Evolutionary conservation across 1,284 basidiomycete species (phyloP), one percentile per base, ranked within the genome.

Genomic region (Rhizopogon parksii): DNA sequence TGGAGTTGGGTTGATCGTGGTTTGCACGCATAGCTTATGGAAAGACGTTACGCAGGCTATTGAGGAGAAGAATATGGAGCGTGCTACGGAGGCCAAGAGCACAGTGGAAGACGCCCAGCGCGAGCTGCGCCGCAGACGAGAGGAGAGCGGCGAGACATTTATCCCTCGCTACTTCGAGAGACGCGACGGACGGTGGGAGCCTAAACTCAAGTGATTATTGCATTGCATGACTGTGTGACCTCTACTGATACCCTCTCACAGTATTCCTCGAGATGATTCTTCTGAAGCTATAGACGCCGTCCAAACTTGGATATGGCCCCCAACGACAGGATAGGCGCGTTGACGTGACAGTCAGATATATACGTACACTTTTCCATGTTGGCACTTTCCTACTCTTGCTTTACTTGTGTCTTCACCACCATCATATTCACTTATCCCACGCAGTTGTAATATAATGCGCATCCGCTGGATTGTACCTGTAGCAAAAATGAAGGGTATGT

Each of bases 61-160:
- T 69, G 71, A 80, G 47, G 74, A 75, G 40, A 91, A 88, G 63
- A 91, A 99, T 67, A 94, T 98, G 87, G 91, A 94, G 60, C 87
- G 83, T 21, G 96, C 96, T 9, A 97, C 95, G 7, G 81, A 83
- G 37, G 89, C 89, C 43, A 99, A 99, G 76, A 81, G 83, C 0
- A 78, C 78, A 11, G 92, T 99, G 1, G 95, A 99, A 71, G 94
- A 97, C 60, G 83, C 83, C 27, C 95, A 99, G 69, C 78, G 95
- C 47, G 90, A 95, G 59, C 70, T 82, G 45, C 83, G 90, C n/a
- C 80, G 78, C 59, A 71, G 74, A 64, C 77, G 91, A 52, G 94
- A 96, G 53, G 89, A 89, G 63, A 79, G 71, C 7, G 85, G 86
- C 2, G 75, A 82, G 54, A 74, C 73, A 55, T 69, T 80, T 61